phyloP scores from a whole-genome alignment of 2,329 filamentous ascomycete genomes.

The Samsoniella hepiali region DNA sequence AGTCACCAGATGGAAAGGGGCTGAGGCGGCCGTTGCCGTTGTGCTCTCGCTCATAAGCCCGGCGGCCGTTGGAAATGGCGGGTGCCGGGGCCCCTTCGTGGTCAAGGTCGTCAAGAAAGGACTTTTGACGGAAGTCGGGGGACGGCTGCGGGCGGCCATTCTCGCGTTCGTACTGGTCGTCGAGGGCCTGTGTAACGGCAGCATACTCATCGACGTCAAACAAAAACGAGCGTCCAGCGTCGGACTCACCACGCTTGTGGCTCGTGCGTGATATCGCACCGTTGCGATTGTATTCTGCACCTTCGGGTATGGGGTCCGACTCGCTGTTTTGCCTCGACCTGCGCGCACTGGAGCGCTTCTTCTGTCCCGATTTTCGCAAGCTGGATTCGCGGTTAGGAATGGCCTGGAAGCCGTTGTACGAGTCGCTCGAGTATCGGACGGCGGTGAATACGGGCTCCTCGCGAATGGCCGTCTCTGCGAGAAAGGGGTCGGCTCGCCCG shows the following conservation, averaged over 20 bases:
- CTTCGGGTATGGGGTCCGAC: conserved; percentile 42
- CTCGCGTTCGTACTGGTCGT: conserved; percentile 31
- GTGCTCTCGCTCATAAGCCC: conserved; percentile 51
- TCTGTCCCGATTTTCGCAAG: conserved; percentile 54
- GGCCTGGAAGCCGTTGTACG: conserved; percentile 41
- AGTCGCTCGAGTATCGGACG: conserved; percentile 26
- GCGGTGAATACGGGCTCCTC: conserved; percentile 46
- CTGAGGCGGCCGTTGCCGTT: conserved; percentile 42
- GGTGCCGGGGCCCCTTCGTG: conserved; percentile 70
- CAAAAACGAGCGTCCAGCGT: conserved; percentile 16
- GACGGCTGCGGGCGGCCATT: conserved; percentile 26
- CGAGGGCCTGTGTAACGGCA: conserved; percentile 23
- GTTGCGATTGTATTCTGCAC: conserved; percentile 30
- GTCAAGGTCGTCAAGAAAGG: conserved; percentile 23
- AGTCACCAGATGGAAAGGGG: conserved; percentile 39
- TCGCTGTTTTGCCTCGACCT: conserved; percentile 49
- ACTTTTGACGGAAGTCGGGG: background rate
- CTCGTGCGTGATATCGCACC: background rate
- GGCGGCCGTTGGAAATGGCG: conserved; percentile 59
- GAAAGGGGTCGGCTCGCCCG: conserved; percentile 44
- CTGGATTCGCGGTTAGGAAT: conserved; percentile 70
- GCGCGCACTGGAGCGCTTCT: conserved; percentile 51
- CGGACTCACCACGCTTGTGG: conserved; percentile 20
- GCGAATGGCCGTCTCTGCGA: conserved; percentile 52
- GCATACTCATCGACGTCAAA: conserved; percentile 20